These are phyloP conservation scores for Fusarium goolgardi DNA, from an alignment of 2,329 filamentous ascomycete species.

Conservation along the genomic window DNA sequence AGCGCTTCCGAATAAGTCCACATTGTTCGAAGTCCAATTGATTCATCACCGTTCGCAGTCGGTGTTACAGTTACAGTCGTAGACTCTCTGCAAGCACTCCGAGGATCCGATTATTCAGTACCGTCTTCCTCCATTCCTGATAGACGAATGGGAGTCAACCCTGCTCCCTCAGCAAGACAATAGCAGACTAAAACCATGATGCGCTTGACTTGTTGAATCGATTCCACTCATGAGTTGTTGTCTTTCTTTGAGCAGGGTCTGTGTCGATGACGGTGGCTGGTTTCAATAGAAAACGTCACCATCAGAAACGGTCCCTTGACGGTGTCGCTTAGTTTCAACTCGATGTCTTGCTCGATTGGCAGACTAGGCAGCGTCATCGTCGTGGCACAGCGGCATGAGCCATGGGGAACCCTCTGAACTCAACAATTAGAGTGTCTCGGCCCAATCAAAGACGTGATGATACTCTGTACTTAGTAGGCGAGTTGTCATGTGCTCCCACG, in stretches of 20 bases:
- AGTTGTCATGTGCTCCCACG: slow-evolving; percentile 15
- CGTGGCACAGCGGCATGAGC: slow-evolving; percentile 43
- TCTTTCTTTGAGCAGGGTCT: slow-evolving; percentile 17
- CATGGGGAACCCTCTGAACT: slow-evolving; percentile 23
- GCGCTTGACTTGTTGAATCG: slow-evolving; percentile 1
- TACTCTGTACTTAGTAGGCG: not conserved
- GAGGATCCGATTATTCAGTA: slow-evolving; percentile 23
- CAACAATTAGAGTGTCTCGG: slow-evolving; percentile 6
- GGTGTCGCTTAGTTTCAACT: slow-evolving; percentile 18
- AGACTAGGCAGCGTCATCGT: slow-evolving; percentile 28
- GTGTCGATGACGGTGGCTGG: slow-evolving; percentile 39
- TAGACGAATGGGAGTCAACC: slow-evolving; percentile 37
- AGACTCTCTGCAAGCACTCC: slow-evolving; percentile 21
- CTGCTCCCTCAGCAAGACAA: slow-evolving; percentile 17
- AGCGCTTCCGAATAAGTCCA: slow-evolving; percentile 26
- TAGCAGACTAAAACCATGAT: slow-evolving; percentile 12
- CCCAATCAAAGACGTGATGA: slow-evolving; percentile 23
- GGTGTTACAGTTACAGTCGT: not conserved
- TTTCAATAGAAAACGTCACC: slow-evolving; percentile 39
- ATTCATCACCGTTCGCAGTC: slow-evolving; percentile 10
- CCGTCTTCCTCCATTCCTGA: not conserved
- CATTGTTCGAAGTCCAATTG: slow-evolving; percentile 22
- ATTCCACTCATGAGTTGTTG: slow-evolving; percentile 15
- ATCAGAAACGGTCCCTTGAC: slow-evolving; percentile 36
- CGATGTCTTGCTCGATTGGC: slow-evolving; percentile 2